These are phyloP conservation scores for Quercus lobata DNA, from an alignment of 331 rosid species.

Conservation along the genomic window DNA sequence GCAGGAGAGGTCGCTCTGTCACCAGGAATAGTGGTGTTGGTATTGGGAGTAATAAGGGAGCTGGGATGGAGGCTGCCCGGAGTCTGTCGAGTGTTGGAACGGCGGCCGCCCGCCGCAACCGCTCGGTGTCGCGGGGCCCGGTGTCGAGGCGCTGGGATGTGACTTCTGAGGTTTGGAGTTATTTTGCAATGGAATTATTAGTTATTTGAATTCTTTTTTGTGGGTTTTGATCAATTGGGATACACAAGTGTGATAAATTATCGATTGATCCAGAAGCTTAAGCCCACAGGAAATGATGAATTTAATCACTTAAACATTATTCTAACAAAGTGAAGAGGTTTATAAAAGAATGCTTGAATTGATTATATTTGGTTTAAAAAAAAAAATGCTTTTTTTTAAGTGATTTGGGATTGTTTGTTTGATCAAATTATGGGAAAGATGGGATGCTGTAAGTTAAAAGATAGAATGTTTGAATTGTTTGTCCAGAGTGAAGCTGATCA, in stretches of 20 bases:
- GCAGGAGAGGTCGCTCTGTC: slow-evolving; percentile 43
- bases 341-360: too few relatives aligned
- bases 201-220: not conserved
- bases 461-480: not conserved
- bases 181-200: not conserved
- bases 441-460: not conserved
- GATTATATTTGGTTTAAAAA: too few relatives aligned
- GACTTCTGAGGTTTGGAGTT: slow-evolving; percentile 56
- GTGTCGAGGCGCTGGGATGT: slow-evolving; percentile 38
- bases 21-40: slow-evolving; percentile 35
- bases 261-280: too few relatives aligned
- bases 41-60: slow-evolving; percentile 10
- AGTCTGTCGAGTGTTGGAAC: slow-evolving; percentile 41
- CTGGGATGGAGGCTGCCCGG: slow-evolving; percentile 35
- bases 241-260: too few relatives aligned
- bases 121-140: slow-evolving; percentile 61
- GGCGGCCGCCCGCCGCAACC: slow-evolving; percentile 30
- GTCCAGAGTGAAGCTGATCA: slow-evolving; percentile 78
- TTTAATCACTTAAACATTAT: too few relatives aligned
- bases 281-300: too few relatives aligned
- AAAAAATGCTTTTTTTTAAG: not conserved
- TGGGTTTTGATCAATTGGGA: too few relatives aligned
- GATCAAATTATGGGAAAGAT: not conserved
- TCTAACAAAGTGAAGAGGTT: too few relatives aligned
- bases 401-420: not conserved